Evolutionary conservation across 257 asterid species (phyloP).

Genomic region (Forsythia suspensa): DNA sequence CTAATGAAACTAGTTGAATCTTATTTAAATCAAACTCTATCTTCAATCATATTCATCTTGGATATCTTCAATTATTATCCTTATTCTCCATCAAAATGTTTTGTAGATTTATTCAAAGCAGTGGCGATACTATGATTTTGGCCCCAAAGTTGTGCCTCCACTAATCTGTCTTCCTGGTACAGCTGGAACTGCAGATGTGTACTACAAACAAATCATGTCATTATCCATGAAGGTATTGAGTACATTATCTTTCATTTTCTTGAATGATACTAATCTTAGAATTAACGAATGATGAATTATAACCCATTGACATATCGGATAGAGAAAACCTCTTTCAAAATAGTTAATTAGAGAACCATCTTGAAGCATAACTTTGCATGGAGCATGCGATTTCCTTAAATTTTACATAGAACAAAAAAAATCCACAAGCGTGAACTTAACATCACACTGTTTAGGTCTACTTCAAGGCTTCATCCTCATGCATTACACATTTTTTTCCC

Average conservation of each 20-base stretch:
- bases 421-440: background rate
- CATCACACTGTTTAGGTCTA: too few relatives aligned
- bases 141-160: conserved; percentile 93
- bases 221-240: conserved; percentile 85
- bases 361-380: background rate
- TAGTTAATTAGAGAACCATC: background rate
- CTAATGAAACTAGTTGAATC: too few relatives aligned
- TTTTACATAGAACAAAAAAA: background rate
- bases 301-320: background rate
- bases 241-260: background rate
- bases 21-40: too few relatives aligned
- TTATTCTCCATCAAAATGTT: background rate
- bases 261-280: background rate
- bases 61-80: too few relatives aligned
- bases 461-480: background rate
- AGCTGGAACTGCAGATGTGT: conserved; percentile 94
- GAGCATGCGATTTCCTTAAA: background rate
- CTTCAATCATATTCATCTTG: too few relatives aligned
- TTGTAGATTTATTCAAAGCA: conserved; percentile 87
- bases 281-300: background rate
- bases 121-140: conserved; percentile 98
- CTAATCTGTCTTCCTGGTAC: conserved; percentile 94
- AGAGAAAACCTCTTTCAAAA: background rate
- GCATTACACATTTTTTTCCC: background rate
- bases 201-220: conserved; percentile 95